Percentiles rank a stretch among this genome's conserved stretches.
phyloP scores from a whole-genome alignment of 164 flowering plant genomes.

The Berberis thunbergii region DNA sequence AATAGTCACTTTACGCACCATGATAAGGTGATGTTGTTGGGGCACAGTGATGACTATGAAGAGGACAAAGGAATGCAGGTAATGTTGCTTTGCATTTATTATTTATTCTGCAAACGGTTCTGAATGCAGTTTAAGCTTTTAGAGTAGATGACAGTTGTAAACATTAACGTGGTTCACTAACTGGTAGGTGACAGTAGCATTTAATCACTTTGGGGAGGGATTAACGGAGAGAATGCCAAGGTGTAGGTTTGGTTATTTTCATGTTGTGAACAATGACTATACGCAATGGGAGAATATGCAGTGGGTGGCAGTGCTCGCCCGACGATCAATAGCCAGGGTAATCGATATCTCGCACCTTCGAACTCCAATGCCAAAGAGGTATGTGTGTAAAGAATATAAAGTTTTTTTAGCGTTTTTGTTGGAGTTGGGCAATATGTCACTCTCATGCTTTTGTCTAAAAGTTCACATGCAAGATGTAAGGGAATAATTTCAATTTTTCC shows the following conservation, averaged over 20 bases:
- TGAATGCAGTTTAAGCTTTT: too few species aligned
- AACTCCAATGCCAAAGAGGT: constrained; percentile 60
- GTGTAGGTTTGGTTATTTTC: constrained; percentile 61
- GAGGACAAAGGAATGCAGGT: constrained; percentile 53
- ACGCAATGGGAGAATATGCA: constrained; percentile 72
- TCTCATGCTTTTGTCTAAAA: too few species aligned
- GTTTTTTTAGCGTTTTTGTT: too few species aligned
- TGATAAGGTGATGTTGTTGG: constrained; percentile 63
- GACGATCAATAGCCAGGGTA: constrained; percentile 71
- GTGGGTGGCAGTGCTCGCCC: constrained; percentile 81
- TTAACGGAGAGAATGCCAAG: constrained; percentile 80
- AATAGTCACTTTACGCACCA: constrained; percentile 64
- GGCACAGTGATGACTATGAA: constrained; percentile 38
- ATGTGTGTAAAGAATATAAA: neutral
- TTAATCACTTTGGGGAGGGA: constrained; percentile 58
- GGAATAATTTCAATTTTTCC: too few species aligned
- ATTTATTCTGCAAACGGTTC: too few species aligned
- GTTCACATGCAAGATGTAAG: too few species aligned
- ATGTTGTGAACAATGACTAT: constrained; percentile 71
- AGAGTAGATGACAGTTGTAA: too few species aligned
- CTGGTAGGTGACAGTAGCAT: constrained; percentile 45
- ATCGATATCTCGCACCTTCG: constrained; percentile 55
- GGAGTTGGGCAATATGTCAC: too few species aligned
- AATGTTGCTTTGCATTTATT: too few species aligned
- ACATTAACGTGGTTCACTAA: too few species aligned